Evolutionary conservation across 192 early-diverging fungal species (phyloP), one percentile per base, ranked within the genome.

Genomic region (Allomyces javanicus): DNA sequence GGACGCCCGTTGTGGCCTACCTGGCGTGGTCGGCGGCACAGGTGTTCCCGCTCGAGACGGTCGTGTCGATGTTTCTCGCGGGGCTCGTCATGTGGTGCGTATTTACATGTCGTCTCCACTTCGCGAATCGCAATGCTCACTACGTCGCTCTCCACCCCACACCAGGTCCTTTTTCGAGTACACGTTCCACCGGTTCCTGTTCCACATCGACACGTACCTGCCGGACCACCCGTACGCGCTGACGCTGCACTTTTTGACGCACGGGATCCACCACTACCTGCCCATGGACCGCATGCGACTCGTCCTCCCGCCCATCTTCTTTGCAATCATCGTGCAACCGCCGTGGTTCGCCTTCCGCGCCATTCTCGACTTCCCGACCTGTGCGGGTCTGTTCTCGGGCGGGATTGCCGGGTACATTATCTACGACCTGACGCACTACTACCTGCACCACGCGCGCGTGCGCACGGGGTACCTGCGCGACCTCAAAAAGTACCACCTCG

Each of bases 371-470:
- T 70, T 70, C 1, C 74, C 75, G 24, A 79, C 82, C 71, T 79
- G 83, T 0, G 83, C 87, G 64, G 90, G 79, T 1, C 75, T 92
- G 10, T 76, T 84, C 66, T 77, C 86, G 9, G 94, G 94, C 3
- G 78, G 86, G 24, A 72, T 86, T 27, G 71, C 81, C 43, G 94
- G 92, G 40, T 97, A 92, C 70, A 77, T 97, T 43, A 70, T 85
- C n/a, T 97, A 97, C 76, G 94, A 97, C 70, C 75, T 88, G 69
- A 89, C 84, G 12, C 94, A 97, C 71, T 97, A 94, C 73, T 93
- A 93, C 79, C 81, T 94, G 26, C 94, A 97, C 75, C 94, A 97
- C 73, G 89, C 88, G 55, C 79, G 81, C 26, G 86, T 90, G 10
- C 76, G 79, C 65, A 77, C 79, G 58, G 71, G 78, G 50, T 85